Base-by-base conservation (phyloP, 768 basidiomycete genomes). In the Lactarius trivialis region DNA sequence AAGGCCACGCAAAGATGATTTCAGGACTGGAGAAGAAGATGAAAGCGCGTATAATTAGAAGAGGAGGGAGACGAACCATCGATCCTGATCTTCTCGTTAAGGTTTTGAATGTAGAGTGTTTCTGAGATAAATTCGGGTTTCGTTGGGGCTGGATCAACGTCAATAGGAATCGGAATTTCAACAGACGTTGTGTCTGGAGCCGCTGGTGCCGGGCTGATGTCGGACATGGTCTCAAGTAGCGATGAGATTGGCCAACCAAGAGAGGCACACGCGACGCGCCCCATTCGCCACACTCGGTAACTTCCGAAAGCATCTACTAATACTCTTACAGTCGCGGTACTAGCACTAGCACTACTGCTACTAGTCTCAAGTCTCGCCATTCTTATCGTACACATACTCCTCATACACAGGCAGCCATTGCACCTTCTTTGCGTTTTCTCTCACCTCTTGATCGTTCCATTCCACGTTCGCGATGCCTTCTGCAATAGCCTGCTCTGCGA, bases 21-120 rank as follows among this genome's bases (percentile, higher is more conserved):
- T 97, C 65, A 99, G 81, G 39, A 96, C 94, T 92, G 56, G 24
- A 60, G 49, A 51, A 49, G n/a, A 32, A 37, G 45, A 50, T 68
- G 58, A 67, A 56, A 48, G 39, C 63, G 54, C 36, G 60, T 55
- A n/a, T 43, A 58, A 24, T 45, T 51, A 36, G 63, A 45, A 14
- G 49, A 14, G n/a, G 36, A 53, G 41, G 32, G 14, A 54, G 70
- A 67, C 68, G 48, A 51, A 87, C 88, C 86, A 59, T 86, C 85
- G 39, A 91, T 79, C 73, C 91, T 91, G 65, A 94, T 88, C 78
- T 89, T 93, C 77, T 98, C 94, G 71, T 98, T 97, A 68, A 98
- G 75, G 75, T 98, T 98, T 76, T 96, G 93, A 70, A 98, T 89
- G 72, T 98, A 98, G 28, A 97, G 80, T 5, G 94, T 97, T 74